Base-by-base conservation (phyloP, 2,329 filamentous ascomycete genomes). In the Venturia carpophila region DNA sequence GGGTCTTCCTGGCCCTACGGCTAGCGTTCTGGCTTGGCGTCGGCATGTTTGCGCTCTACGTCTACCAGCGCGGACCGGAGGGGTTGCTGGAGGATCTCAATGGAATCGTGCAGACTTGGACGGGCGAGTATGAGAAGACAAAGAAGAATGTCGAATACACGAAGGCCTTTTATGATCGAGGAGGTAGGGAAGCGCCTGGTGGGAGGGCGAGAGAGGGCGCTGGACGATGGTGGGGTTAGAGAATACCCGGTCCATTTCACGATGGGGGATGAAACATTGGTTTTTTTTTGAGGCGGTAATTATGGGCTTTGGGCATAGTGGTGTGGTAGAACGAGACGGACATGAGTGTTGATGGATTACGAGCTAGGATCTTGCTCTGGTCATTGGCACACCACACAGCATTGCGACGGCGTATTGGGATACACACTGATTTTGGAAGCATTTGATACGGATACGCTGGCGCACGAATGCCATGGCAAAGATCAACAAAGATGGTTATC, bases 1-100 rank as follows among this genome's bases (percentile, higher is more conserved):
- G 91, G 85, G 84, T 91, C 63, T 79, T 83, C n/a, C 72, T 96
- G 65, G 80, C 81, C 13, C 74, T 90, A 68, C 78, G 83, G 30
- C 69, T 91, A 52, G 74, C 83, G 1, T 85, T 91, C 68, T 94
- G 86, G 85, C 82, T 82, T 1, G 73, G 78, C 1, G 69, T 92
- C 2, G 76, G 81, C 5, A 79, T 80, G 0, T 52, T 86, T 0
- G 79, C 80, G 0, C 78, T 86, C 21, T 84, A 80, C 80, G 65
- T 84, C 74, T 85, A 87, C 71, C 75, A 71, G 24, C 79, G 90
- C 2, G 87, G 91, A 0, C 73, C 87, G 19, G 84, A 85, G 68
- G 84, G 84, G 66, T 87, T 87, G 68, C 76, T 83, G 17, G 79
- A 81, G 67, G 90, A 94, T 75, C 72, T 83, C 27, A 68, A 73